A percentile compares a stretch with the other conserved stretches of the same genome.
These are phyloP conservation scores for Phytophthora aleatoria DNA, from an alignment of 352 stramenopile species.

Conservation along the genomic window DNA sequence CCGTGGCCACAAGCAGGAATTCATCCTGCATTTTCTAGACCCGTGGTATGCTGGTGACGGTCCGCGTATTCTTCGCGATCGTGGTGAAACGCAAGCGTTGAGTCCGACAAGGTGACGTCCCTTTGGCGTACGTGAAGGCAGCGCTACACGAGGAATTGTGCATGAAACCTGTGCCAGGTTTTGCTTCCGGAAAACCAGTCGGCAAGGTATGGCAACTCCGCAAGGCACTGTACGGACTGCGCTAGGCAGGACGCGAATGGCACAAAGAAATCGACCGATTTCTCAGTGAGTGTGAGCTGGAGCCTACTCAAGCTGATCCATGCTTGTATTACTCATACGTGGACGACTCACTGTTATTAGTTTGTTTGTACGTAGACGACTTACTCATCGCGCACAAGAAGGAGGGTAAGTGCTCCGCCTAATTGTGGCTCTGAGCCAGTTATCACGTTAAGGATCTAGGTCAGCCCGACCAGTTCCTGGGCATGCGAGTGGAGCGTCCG, in stretches of 20 bases:
- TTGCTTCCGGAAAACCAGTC: not conserved
- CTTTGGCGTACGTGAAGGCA: too few relatives aligned
- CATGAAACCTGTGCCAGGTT: not conserved
- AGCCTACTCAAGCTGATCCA: not conserved
- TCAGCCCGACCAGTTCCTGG: not conserved
- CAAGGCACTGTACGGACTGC: constrained; percentile 7
- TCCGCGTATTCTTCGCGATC: too few relatives aligned
- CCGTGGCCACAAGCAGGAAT: too few relatives aligned
- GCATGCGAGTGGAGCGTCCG: not conserved
- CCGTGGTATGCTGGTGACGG: too few relatives aligned
- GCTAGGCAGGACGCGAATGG: constrained; percentile 4
- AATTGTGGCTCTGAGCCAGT: not conserved
- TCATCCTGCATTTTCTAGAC: too few relatives aligned
- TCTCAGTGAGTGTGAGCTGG: not conserved
- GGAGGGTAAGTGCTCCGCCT: not conserved
- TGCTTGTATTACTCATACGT: constrained; percentile 1
- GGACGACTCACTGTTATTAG: not conserved
- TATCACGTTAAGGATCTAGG: constrained; percentile 6
- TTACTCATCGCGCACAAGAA: constrained; percentile 2
- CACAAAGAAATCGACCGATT: constrained; percentile 3
- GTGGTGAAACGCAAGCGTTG: too few relatives aligned
- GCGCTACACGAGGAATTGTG: too few relatives aligned
- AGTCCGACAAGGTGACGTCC: too few relatives aligned
- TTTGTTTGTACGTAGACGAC: constrained; percentile 13
- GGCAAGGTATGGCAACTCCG: constrained; percentile 3